A percentile compares a stretch with the other conserved stretches of the same genome.
Conservation (phyloP, 2,329 filamentous ascomycete species). For the Sclerotinia trifoliorum region DNA sequence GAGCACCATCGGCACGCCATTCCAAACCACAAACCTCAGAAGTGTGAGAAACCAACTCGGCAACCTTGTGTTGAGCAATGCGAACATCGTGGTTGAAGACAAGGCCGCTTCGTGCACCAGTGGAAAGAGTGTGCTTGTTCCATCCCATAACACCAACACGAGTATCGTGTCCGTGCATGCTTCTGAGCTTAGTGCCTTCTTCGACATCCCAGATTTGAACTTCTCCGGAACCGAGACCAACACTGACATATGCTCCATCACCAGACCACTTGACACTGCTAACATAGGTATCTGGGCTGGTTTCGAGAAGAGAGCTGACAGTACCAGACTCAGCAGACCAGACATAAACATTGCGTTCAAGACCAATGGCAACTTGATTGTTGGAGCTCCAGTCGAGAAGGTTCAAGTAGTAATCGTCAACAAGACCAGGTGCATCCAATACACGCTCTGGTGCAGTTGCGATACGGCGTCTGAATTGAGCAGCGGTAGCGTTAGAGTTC, state of each 20-base stretch:
- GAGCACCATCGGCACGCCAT: conserved; percentile 94
- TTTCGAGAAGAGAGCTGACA: conserved; percentile 86
- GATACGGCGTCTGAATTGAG: conserved; percentile 87
- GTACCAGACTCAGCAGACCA: conserved; percentile 95
- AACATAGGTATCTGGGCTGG: conserved; percentile 86
- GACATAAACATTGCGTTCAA: conserved; percentile 96
- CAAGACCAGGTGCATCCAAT: conserved; percentile 89
- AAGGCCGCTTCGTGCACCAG: conserved; percentile 87
- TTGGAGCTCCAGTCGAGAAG: conserved; percentile 96
- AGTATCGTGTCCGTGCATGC: conserved; percentile 97
- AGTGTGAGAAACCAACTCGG: conserved; percentile 94
- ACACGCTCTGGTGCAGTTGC: conserved; percentile 95
- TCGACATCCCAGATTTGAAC: conserved; percentile 99
- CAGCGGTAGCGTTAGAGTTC: conserved; percentile 67
- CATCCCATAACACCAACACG: conserved; percentile 98
- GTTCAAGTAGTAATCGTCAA: conserved; percentile 99
- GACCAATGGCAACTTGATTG: conserved; percentile 96
- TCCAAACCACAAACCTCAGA: conserved; percentile 97
- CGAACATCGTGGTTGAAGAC: conserved; percentile 99
- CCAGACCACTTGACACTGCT: conserved; percentile 99
- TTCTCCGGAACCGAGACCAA: conserved; percentile 91
- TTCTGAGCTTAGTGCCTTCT: conserved; percentile 91
- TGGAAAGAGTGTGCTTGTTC: conserved; percentile 97
- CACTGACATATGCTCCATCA: conserved; percentile 92
- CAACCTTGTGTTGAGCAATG: conserved; percentile 95